Evolutionary conservation across 495 filamentous ascomycete species (phyloP).

Genomic region (Oidiodendron maius): DNA sequence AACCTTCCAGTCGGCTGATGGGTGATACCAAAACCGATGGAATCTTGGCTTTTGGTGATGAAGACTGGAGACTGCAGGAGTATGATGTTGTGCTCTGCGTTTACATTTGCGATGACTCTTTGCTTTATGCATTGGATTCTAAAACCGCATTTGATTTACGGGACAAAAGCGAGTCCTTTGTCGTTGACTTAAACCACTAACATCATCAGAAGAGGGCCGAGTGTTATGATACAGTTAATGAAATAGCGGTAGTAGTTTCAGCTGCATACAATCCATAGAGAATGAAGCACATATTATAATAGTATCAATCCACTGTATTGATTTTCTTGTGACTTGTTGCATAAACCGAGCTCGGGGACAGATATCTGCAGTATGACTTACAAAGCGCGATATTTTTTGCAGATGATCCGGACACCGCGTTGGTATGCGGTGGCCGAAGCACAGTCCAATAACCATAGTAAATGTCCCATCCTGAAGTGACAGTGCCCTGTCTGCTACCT

Average conservation of each 20-base stretch:
- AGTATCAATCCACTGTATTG: too few species aligned
- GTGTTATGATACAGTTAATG: too few species aligned
- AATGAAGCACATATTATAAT: too few species aligned
- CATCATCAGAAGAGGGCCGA: too few species aligned
- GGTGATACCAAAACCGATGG: constrained; percentile 13
- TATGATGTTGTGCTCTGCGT: constrained; percentile 4
- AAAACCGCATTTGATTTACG: constrained; percentile 13
- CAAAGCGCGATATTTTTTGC: too few species aligned
- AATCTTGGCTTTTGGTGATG: not conserved
- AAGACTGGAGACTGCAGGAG: not conserved
- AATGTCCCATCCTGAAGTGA: not conserved
- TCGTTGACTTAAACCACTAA: constrained; percentile 5
- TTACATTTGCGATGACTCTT: constrained; percentile 11
- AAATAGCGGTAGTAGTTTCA: too few species aligned
- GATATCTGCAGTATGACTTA: not conserved
- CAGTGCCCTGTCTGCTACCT: too few species aligned
- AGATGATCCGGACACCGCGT: too few species aligned
- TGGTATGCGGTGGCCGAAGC: not conserved
- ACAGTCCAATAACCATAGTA: not conserved
- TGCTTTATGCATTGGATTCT: constrained; percentile 4
- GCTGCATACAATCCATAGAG: too few species aligned
- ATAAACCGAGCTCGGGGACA: not conserved
- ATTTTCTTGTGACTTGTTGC: too few species aligned
- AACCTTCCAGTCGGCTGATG: constrained; percentile 52
- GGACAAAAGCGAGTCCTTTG: constrained; percentile 7